These are phyloP conservation scores for Penicillium herquei DNA, from an alignment of 495 filamentous ascomycete species.

Conservation along the genomic window DNA sequence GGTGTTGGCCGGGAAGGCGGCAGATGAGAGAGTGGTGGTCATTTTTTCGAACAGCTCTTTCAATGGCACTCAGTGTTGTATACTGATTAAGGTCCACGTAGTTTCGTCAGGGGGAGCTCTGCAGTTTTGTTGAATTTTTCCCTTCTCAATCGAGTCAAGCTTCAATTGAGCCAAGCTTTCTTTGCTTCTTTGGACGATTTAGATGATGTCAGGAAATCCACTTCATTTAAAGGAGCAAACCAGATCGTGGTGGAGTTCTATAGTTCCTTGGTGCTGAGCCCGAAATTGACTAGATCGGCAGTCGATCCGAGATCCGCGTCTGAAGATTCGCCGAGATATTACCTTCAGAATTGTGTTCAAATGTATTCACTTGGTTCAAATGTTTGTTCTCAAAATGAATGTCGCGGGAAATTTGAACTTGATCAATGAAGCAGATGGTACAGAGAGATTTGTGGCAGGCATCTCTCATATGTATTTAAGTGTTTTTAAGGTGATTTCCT, in stretches of 20 bases:
- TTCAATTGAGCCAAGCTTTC: not conserved
- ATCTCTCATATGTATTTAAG: no score
- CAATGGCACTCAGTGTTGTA: not conserved
- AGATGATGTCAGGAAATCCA: conserved; percentile 7
- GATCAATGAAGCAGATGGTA: no score
- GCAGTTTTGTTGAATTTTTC: not conserved
- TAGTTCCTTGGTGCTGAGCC: conserved; percentile 2
- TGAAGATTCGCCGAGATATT: conserved; percentile 15
- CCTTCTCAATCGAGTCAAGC: not conserved
- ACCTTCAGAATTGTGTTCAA: not conserved
- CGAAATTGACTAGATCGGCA: conserved; percentile 13
- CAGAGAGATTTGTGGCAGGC: no score
- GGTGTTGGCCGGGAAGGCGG: conserved; percentile 9
- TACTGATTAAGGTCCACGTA: not conserved
- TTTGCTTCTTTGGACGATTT: not conserved
- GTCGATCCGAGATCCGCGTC: conserved; percentile 6
- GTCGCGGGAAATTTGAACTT: not conserved
- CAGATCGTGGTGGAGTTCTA: conserved; percentile 3
- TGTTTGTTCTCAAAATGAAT: not conserved
- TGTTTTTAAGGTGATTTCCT: no score
- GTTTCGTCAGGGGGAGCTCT: not conserved
- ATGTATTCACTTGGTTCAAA: no score
- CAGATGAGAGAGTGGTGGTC: not conserved
- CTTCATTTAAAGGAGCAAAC: not conserved
- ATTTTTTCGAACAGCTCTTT: not conserved